phyloP scores from a whole-genome alignment of 768 basidiomycete genomes.

The Naematelia aurantialba region DNA sequence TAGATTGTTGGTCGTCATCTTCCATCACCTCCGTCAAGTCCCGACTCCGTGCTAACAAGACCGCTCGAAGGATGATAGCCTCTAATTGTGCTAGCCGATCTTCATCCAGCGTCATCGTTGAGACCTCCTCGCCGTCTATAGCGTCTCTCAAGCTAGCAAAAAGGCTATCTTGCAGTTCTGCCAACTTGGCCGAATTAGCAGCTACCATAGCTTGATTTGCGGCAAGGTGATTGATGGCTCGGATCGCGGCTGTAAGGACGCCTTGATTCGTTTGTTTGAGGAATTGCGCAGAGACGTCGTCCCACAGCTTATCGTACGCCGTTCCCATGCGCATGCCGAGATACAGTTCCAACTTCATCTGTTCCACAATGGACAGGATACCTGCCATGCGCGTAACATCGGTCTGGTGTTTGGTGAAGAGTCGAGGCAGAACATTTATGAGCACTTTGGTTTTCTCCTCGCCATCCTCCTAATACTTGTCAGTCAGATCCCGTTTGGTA shows the following conservation, averaged over 20 bases:
- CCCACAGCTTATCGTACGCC: conserved; percentile 86
- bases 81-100: conserved; percentile 73
- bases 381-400: conserved; percentile 76
- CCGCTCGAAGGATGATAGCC: conserved; percentile 68
- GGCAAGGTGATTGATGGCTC: conserved; percentile 68
- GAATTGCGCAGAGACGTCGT: conserved; percentile 88
- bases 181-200: conserved; percentile 79
- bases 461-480: conserved; percentile 46
- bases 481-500: conserved; percentile 5
- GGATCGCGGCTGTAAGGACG: conserved; percentile 70
- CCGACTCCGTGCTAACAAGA: conserved; percentile 63
- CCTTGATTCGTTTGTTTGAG: conserved; percentile 74
- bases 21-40: conserved; percentile 80
- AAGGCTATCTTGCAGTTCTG: conserved; percentile 82
- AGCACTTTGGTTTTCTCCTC: conserved; percentile 71
- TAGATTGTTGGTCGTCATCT: conserved; percentile 80
- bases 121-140: conserved; percentile 76
- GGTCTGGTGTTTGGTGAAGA: conserved; percentile 90
- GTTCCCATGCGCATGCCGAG: conserved; percentile 87
- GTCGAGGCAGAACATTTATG: conserved; percentile 77
- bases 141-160: conserved; percentile 72
- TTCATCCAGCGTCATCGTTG: conserved; percentile 73
- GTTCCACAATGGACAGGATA: conserved; percentile 70
- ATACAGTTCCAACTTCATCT: conserved; percentile 88
- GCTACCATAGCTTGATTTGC: conserved; percentile 65